These are phyloP conservation scores for Allium sativum DNA, from an alignment of 106 monocot species.

Conservation along the genomic window DNA sequence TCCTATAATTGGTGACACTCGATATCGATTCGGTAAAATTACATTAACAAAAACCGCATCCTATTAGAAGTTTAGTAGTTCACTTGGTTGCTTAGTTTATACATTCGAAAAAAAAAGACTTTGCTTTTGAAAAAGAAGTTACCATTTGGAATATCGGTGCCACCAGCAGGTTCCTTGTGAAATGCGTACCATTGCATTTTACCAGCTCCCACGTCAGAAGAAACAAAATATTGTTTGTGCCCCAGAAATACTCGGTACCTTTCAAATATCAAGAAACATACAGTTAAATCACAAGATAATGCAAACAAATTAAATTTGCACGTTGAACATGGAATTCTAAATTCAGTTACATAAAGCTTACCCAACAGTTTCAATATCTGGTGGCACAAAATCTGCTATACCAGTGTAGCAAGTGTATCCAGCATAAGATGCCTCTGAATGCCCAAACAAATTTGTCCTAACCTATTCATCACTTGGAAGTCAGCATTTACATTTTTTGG, in stretches of 20 bases:
- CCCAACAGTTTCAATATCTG: slow-evolving; percentile 95
- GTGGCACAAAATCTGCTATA: slow-evolving; percentile 96
- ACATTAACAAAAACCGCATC: too few relatives aligned
- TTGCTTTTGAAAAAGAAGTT: slow-evolving; percentile 11
- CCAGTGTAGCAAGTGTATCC: slow-evolving; percentile 98
- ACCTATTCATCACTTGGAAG: slow-evolving; percentile 35
- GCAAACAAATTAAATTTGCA: too few relatives aligned
- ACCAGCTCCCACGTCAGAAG: slow-evolving; percentile 93
- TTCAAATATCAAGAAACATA: not conserved
- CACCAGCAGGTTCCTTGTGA: slow-evolving; percentile 87
- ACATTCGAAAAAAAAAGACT: too few relatives aligned
- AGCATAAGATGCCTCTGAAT: slow-evolving; percentile 69
- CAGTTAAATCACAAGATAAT: too few relatives aligned
- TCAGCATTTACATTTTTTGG: not conserved
- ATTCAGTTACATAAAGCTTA: slow-evolving; percentile 17
- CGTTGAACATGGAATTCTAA: too few relatives aligned
- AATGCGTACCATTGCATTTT: slow-evolving; percentile 99
- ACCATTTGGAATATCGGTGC: slow-evolving; percentile 85
- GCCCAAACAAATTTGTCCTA: slow-evolving; percentile 65
- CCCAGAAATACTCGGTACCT: slow-evolving; percentile 99
- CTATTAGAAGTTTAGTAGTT: too few relatives aligned
- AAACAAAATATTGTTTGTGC: slow-evolving; percentile 99
- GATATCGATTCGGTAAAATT: too few relatives aligned
- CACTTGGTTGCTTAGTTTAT: too few relatives aligned
- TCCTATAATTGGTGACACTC: too few relatives aligned